Percentiles rank a stretch among this genome's conserved stretches.
Conservation (phyloP, 768 basidiomycete genomes). For the Amanita pallidorosea region DNA sequence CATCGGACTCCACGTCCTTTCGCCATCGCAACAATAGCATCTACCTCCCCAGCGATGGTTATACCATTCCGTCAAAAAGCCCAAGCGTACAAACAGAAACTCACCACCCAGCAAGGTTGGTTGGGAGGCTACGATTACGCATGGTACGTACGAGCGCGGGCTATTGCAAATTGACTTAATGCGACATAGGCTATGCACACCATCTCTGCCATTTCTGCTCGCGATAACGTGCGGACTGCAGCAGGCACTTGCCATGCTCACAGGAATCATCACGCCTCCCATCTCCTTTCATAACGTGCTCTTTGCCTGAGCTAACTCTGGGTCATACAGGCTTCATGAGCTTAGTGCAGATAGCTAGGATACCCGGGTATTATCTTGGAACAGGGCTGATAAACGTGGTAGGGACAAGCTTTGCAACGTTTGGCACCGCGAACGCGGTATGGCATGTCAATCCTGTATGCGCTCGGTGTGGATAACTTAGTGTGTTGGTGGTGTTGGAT, state of each 20-base stretch:
- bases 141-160: slow-evolving; percentile 22
- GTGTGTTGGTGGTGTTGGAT: no score
- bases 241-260: slow-evolving; percentile 75
- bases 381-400: slow-evolving; percentile 82
- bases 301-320: background rate
- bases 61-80: background rate
- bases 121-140: slow-evolving; percentile 76
- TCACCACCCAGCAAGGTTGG: slow-evolving; percentile 54
- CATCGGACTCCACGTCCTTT: no score
- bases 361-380: slow-evolving; percentile 58
- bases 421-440: slow-evolving; percentile 63
- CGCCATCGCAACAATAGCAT: no score
- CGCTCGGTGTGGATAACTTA: background rate
- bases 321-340: slow-evolving; percentile 51
- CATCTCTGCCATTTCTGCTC: slow-evolving; percentile 55
- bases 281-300: slow-evolving; percentile 43
- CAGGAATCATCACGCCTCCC: slow-evolving; percentile 73
- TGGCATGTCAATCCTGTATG: slow-evolving; percentile 17
- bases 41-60: no score
- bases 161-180: background rate
- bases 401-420: slow-evolving; percentile 73
- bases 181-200: slow-evolving; percentile 46
- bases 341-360: slow-evolving; percentile 67
- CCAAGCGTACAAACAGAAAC: slow-evolving; percentile 17
- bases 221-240: slow-evolving; percentile 67